Conservation (phyloP, 1,139 yeast genomes). For the Hyphopichia khmerensis region DNA sequence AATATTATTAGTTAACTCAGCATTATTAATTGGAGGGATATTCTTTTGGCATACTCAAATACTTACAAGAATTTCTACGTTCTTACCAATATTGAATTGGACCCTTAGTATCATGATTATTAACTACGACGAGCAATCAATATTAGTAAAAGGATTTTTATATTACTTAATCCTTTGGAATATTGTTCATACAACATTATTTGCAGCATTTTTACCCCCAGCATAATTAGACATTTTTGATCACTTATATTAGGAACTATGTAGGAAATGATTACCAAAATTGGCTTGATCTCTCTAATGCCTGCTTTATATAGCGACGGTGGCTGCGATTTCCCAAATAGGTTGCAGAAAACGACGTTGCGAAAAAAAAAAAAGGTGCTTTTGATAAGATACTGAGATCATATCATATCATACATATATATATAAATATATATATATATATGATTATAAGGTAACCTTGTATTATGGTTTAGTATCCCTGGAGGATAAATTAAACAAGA, state of each 20-base stretch:
- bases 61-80: slow-evolving; percentile 73
- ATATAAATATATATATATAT: no score
- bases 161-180: slow-evolving; percentile 54
- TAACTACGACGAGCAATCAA: slow-evolving; percentile 12
- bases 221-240: slow-evolving; percentile 39
- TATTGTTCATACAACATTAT: slow-evolving; percentile 57
- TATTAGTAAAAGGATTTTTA: slow-evolving; percentile 22
- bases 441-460: no score
- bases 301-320: no score
- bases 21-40: slow-evolving; percentile 51
- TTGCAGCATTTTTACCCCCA: slow-evolving; percentile 72
- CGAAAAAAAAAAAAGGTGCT: no score
- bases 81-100: slow-evolving; percentile 77
- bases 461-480: no score
- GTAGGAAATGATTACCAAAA: background rate
- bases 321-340: background rate
- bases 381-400: background rate
- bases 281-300: no score
- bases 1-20: slow-evolving; percentile 33
- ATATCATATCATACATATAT: no score
- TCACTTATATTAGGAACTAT: background rate
- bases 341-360: slow-evolving; percentile 1
- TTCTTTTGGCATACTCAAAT: slow-evolving; percentile 84
- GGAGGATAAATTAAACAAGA: no score
- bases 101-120: slow-evolving; percentile 47